Percentiles rank a stretch among this genome's conserved stretches.
Conservation (phyloP, 345 rosid genomes). For the Gossypium thurberi region DNA sequence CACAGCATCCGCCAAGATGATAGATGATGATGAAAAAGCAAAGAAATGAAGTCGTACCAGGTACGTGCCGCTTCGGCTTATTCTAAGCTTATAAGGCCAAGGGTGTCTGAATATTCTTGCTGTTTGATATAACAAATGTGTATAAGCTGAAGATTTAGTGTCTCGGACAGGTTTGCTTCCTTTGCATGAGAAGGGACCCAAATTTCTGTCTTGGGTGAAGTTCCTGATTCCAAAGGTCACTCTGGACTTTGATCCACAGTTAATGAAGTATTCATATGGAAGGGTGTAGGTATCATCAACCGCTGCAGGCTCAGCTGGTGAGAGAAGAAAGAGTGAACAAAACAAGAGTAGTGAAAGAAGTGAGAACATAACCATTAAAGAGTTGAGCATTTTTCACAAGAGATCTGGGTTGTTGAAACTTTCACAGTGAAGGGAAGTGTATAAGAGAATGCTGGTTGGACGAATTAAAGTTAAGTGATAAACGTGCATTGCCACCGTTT, state of each 20-base stretch:
- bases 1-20: constrained; percentile 20
- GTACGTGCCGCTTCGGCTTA: constrained; percentile 22
- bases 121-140: constrained; percentile 29
- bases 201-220: not conserved
- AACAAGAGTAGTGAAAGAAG: not conserved
- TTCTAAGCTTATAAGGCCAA: constrained; percentile 30
- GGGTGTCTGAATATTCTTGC: constrained; percentile 36
- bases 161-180: constrained; percentile 4
- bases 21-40: constrained; percentile 10
- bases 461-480: not conserved
- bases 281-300: constrained; percentile 18
- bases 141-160: not conserved
- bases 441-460: not conserved
- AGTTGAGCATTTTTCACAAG: not conserved
- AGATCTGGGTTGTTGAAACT: not conserved
- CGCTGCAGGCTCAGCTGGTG: not conserved
- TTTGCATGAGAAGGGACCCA: constrained; percentile 9
- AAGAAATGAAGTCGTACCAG: constrained; percentile 42
- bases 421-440: not conserved
- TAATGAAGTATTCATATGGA: constrained; percentile 36
- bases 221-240: not conserved
- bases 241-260: constrained; percentile 36
- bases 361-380: not conserved
- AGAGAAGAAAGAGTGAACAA: not conserved
- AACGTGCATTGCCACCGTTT: not conserved